A percentile compares a stretch with the other conserved stretches of the same genome.
Conservation (phyloP, 75 land plant genomes). For the Adiantum capillusveneris region DNA sequence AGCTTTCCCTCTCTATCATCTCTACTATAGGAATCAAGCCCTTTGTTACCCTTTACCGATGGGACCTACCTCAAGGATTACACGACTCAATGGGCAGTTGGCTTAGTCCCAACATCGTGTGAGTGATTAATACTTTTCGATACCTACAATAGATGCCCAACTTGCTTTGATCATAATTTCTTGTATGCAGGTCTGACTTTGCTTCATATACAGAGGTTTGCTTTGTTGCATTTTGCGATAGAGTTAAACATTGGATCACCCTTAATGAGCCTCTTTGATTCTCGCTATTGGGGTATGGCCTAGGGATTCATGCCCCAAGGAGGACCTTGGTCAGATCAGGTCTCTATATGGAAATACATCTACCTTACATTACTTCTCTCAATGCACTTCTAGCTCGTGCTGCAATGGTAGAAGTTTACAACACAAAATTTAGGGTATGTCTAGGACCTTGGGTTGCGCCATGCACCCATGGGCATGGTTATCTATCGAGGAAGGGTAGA, state of each 20-base stretch:
- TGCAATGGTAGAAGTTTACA: conserved; percentile 24
- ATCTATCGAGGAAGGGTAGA: too few species aligned
- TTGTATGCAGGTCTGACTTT: conserved; percentile 39
- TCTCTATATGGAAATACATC: conserved; percentile 30
- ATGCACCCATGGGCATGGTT: too few species aligned
- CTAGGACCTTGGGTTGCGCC: too few species aligned
- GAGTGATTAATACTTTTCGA: conserved; percentile 23
- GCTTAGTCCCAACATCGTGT: conserved; percentile 68
- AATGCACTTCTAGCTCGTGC: conserved; percentile 33
- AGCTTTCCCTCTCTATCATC: conserved; percentile 1
- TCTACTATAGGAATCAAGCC: conserved; percentile 63
- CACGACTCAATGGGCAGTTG: conserved; percentile 75
- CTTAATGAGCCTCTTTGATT: conserved; percentile 57
- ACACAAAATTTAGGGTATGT: conserved; percentile 26
- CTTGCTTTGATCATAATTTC: too few species aligned
- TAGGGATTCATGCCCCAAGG: conserved; percentile 46
- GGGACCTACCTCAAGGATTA: conserved; percentile 86
- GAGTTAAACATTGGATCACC: conserved; percentile 75
- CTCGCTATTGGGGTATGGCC: conserved; percentile 28
- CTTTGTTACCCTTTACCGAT: conserved; percentile 71
- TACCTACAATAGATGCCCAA: too few species aligned
- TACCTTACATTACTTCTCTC: conserved; percentile 30
- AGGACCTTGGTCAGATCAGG: conserved; percentile 16
- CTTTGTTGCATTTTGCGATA: conserved; percentile 58
- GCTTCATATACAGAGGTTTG: conserved; percentile 46